Base-by-base conservation (phyloP, 164 flowering plant genomes). In the Protea cynaroides region DNA sequence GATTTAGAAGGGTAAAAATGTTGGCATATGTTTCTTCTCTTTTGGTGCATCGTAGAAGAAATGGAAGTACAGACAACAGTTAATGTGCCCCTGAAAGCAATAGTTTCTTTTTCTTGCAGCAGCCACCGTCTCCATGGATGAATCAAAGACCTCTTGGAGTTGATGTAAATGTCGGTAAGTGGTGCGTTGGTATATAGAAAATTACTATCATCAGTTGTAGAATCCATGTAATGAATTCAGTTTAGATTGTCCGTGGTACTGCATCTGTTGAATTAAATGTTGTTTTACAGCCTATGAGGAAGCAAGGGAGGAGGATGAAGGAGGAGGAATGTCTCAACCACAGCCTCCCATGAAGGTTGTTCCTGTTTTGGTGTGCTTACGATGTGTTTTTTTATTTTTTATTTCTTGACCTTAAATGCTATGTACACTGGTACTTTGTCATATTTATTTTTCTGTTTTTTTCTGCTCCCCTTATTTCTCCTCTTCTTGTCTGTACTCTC, bases 101-200 rank as follows among this genome's bases (percentile, higher is more conserved):
- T 46, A 4, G 10, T 62, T 9, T 49, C 21, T 62, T 56, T 19
- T 17, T 66, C 15, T 65, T 71, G n/a, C 85, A 83, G 88, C 88
- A 64, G 67, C 81, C 86, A 57, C 83, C 89, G 50, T 81, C 92
- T 62, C 79, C 90, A 19, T 86, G 92, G 96, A 72, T 80, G 72
- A 79, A 64, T 64, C 89, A 79, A 62, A 78, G 92, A 74, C 79
- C 88, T 10, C 78, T 88, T 24, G 71, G 75, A 23, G 80, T 77
- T 61, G 91, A 86, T 76, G 95, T 86, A 43, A 86, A 88, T 76
- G 83, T 88, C 71, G 92, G 92, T 88, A 61, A 81, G 91, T 74
- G 58, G n/a, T 18, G 57, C 19, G 52, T 49, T n/a, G 46, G 52
- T 15, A 15, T 49, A 49, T 1, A 18, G 18, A 49, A 40, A 49